These are phyloP conservation scores for Saccharomycopsis fodiens DNA, from an alignment of 805 yeast genomes.

Conservation along the genomic window DNA sequence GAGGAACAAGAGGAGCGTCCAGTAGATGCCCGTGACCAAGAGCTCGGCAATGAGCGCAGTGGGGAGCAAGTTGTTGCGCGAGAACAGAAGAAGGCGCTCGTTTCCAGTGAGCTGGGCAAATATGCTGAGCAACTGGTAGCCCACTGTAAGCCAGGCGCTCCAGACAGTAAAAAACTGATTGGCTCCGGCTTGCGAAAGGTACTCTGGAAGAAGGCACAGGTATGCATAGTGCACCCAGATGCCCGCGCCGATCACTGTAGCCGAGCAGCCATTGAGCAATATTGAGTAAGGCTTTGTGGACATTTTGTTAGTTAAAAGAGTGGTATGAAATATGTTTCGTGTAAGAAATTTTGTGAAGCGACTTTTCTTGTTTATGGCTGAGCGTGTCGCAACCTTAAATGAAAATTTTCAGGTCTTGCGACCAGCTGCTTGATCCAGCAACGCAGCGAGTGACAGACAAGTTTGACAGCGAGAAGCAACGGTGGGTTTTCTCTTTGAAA, in stretches of 20 bases:
- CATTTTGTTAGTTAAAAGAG: no score
- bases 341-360: background rate
- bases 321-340: no score
- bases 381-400: background rate
- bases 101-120: background rate
- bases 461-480: background rate
- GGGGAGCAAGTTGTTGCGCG: conserved; percentile 3
- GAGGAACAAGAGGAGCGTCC: background rate
- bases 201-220: background rate
- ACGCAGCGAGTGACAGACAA: background rate
- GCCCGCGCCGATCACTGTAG: background rate
- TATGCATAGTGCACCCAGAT: background rate
- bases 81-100: background rate
- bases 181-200: background rate
- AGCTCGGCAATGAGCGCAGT: background rate
- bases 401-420: background rate
- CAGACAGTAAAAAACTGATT: background rate
- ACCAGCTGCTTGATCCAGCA: background rate
- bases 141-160: background rate
- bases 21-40: conserved; percentile 1
- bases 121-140: background rate
- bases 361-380: no score
- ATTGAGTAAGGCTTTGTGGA: background rate
- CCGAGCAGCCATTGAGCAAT: background rate
- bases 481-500: no score